Evolutionary conservation across 352 stramenopile species (phyloP), one percentile per base, ranked within the genome.

Genomic region (Globisporangium recalcitrans): DNA sequence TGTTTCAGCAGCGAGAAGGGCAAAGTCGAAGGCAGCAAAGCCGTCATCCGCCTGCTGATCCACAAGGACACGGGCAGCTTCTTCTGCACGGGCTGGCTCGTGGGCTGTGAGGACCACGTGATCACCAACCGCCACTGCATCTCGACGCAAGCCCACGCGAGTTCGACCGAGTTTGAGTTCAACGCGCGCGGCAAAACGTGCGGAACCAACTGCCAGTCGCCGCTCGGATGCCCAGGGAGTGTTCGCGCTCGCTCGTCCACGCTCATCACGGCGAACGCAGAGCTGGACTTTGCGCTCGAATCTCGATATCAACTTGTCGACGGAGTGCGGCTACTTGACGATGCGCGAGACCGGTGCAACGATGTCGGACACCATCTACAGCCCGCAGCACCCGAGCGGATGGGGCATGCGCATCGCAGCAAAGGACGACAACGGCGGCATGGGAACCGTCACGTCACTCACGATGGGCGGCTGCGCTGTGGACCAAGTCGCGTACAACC

Each of bases 91-190:
- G 85, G 85, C 19, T 93, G 78, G 78, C 65, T 93, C 3, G 7
- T 91, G 27, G 85, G 85, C n/a, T 86, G 72, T 34, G 73, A 93
- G 21, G 82, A 81, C 16, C 82, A 93, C 55, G n/a, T 90, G 40
- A 47, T 93, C 19, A 92, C 85, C 26, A 93, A 93, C 73, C 61
- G 91, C 56, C 85, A 93, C 70, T 93, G 85, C 73, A 91, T 93
- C 57, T 70, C 61, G 5, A 72, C 58, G 24, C 63, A 72, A 46
- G 34, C 29, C 14, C 61, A 89, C 31, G 85, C 85, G 4, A 77
- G 49, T n/a, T 74, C 80, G 61, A 88, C 77, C 1, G 67, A 91
- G 52, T 83, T 86, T 34, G 82, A 93, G 66, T 90, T 93, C 53
- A 68, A 71, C 53, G 84, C 82, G 2, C 65, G 87, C 22, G 73